Base-by-base conservation (phyloP, 495 filamentous ascomycete species). In the Penicillium dipodomyicola region DNA sequence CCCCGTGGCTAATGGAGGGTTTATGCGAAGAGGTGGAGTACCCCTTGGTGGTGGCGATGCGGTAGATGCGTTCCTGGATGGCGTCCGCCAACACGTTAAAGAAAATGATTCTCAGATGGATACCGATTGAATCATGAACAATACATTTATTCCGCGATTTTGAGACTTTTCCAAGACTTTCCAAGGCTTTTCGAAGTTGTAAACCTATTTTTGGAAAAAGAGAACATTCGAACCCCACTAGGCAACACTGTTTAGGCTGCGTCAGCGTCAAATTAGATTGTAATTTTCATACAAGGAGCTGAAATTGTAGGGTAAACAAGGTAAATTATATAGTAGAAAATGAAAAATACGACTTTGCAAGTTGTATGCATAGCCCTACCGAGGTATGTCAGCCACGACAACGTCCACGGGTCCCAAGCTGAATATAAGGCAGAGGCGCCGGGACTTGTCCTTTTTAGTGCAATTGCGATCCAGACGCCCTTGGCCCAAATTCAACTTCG, bases 21-120 rank as follows among this genome's bases (percentile, higher is more conserved):
- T 87, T 56, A 81, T 94, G 62, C 78, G 79, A 59, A 69, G 74
- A 49, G 86, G 88, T 14, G 84, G 82, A 51, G 83, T 96, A 71
- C 90, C 92, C 5, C 70, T 96, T n/a, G 91, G 90, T 53, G 93
- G 92, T 51, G 89, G 87, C 30, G 88, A 94, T 64, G 91, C 91
- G 23, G 86, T 98, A 3, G 87, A 95, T 72, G 88, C 88, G 9
- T 98, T 97, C 73, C 77, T 98, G 32, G 81, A 90, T 54, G 95
- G 93, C 11, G 82, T 97, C 29, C 91, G 87, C 78, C 84, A 82
- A 75, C 84, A 84, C 32, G 85, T 94, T 7, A 79, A 80, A 60
- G 71, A 77, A 32, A 62, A 67, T 46, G 62, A 69, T 52, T 48
- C 68, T 50, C 64, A 74, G 56, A 82, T 82, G 77, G 77, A 82